A percentile compares a stretch with the other conserved stretches of the same genome.
Evolutionary conservation across 2,329 filamentous ascomycete genomes (phyloP).

Genomic region (Didymella lethalis): DNA sequence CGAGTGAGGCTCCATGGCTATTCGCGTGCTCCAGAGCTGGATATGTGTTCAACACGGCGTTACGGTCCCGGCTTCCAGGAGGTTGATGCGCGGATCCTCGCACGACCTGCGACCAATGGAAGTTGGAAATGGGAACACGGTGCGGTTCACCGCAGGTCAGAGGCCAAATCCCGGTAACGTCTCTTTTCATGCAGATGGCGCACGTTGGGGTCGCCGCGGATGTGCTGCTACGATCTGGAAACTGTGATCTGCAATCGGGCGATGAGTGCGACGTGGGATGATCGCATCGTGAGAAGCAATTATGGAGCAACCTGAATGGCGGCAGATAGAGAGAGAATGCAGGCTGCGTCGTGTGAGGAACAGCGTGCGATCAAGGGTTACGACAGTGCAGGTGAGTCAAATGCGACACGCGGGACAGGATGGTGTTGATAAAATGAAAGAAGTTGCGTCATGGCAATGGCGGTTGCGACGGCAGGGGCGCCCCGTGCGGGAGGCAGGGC

Average conservation of each 20-base stretch:
- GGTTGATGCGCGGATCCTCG: slow-evolving; percentile 28
- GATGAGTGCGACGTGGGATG: slow-evolving; percentile 24
- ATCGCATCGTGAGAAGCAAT: slow-evolving; percentile 34
- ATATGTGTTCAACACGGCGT: slow-evolving; percentile 48
- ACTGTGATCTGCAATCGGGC: slow-evolving; percentile 28
- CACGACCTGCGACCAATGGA: slow-evolving; percentile 43
- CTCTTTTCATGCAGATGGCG: slow-evolving; percentile 35
- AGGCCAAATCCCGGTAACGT: slow-evolving; percentile 39
- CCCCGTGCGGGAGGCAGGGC: slow-evolving; percentile 29
- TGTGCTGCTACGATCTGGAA: slow-evolving; percentile 33
- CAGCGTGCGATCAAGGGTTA: background rate
- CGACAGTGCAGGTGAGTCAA: slow-evolving; percentile 14
- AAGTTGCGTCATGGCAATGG: slow-evolving; percentile 20
- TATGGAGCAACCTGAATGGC: slow-evolving; percentile 6
- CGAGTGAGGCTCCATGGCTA: slow-evolving; percentile 50
- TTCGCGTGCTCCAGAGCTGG: slow-evolving; percentile 42
- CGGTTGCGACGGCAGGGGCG: slow-evolving; percentile 28
- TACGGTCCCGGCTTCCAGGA: slow-evolving; percentile 34
- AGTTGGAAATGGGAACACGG: slow-evolving; percentile 39
- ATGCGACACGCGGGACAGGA: slow-evolving; percentile 4
- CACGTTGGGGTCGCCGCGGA: slow-evolving; percentile 40
- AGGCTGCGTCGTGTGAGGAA: slow-evolving; percentile 1
- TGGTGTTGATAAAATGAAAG: slow-evolving; percentile 17
- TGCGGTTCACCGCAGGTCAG: slow-evolving; percentile 41
- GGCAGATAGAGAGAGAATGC: slow-evolving; percentile 9